These are phyloP conservation scores for Cladophialophora carrionii DNA, from an alignment of 2,329 filamentous ascomycete genomes.

Conservation along the genomic window DNA sequence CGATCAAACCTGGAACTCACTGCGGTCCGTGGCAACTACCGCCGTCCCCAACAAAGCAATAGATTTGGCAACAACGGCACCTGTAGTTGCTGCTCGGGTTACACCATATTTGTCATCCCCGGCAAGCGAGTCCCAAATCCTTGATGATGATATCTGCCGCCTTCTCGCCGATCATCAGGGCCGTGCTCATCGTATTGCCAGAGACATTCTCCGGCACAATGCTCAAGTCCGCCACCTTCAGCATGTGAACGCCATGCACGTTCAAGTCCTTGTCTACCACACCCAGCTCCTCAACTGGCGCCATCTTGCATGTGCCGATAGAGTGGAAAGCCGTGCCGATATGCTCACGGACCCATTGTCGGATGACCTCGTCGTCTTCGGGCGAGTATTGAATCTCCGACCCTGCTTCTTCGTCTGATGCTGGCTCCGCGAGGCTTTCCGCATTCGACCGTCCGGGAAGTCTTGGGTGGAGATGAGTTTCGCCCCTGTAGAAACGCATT, in stretches of 20 bases:
- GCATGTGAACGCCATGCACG: conserved; percentile 49
- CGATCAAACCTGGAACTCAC: neutral
- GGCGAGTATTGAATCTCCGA: conserved; percentile 52
- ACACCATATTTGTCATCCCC: too few species aligned
- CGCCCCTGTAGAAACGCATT: conserved; percentile 55
- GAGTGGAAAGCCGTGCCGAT: conserved; percentile 29
- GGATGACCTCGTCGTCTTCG: conserved; percentile 56
- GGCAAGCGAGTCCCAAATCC: neutral
- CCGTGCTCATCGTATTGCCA: conserved; percentile 52
- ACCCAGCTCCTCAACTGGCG: conserved; percentile 46
- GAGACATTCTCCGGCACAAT: conserved; percentile 43
- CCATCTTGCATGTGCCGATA: conserved; percentile 50
- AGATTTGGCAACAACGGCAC: too few species aligned
- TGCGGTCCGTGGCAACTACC: too few species aligned
- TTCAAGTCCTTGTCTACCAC: conserved; percentile 50
- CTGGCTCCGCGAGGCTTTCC: conserved; percentile 30
- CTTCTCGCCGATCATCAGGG: conserved; percentile 53
- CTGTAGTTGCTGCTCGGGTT: too few species aligned
- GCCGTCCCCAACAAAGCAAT: too few species aligned
- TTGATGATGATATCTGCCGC: conserved; percentile 40
- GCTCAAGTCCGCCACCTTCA: conserved; percentile 44
- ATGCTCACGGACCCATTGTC: conserved; percentile 35
- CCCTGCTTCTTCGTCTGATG: conserved; percentile 13
- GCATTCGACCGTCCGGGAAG: conserved; percentile 52
- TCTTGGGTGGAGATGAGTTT: conserved; percentile 45